Evolutionary conservation across 1,139 yeast species (phyloP).

Genomic region (Candida sojae): DNA sequence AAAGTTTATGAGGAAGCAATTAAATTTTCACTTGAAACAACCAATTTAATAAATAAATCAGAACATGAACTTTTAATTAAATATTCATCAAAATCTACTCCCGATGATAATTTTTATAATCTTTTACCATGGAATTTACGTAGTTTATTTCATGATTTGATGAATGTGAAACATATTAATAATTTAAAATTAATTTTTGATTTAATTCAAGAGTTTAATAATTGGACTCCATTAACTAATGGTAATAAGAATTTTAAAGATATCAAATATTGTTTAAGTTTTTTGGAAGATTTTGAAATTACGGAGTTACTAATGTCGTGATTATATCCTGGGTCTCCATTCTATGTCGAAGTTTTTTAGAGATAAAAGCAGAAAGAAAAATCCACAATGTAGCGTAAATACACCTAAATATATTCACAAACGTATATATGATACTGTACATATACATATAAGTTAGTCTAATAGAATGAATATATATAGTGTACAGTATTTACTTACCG

Average conservation of each 20-base stretch:
- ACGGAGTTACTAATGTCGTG: slow-evolving; percentile 27
- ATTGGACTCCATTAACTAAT: slow-evolving; percentile 40
- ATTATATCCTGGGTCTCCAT: too few relatives aligned
- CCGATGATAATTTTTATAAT: slow-evolving; percentile 12
- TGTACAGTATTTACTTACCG: too few relatives aligned
- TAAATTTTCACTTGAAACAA: slow-evolving; percentile 40
- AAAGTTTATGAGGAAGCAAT: slow-evolving; percentile 32
- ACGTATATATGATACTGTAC: too few relatives aligned
- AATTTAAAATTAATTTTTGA: slow-evolving; percentile 28
- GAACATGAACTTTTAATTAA: slow-evolving; percentile 13
- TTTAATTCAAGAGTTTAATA: slow-evolving; percentile 31
- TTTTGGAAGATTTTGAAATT: slow-evolving; percentile 31
- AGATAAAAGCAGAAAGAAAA: background rate
- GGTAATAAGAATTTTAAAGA: slow-evolving; percentile 38
- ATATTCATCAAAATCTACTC: background rate
- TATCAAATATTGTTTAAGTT: slow-evolving; percentile 39
- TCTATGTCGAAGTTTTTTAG: too few relatives aligned
- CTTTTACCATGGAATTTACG: slow-evolving; percentile 45
- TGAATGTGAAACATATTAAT: slow-evolving; percentile 39
- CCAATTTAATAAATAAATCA: slow-evolving; percentile 23
- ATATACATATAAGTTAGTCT: too few relatives aligned
- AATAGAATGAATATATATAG: too few relatives aligned
- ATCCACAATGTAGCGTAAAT: too few relatives aligned
- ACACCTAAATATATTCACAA: too few relatives aligned
- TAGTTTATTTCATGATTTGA: slow-evolving; percentile 37